Evolutionary conservation across 331 rosid species (phyloP).

Genomic region (Erythrophleum ivorense): DNA sequence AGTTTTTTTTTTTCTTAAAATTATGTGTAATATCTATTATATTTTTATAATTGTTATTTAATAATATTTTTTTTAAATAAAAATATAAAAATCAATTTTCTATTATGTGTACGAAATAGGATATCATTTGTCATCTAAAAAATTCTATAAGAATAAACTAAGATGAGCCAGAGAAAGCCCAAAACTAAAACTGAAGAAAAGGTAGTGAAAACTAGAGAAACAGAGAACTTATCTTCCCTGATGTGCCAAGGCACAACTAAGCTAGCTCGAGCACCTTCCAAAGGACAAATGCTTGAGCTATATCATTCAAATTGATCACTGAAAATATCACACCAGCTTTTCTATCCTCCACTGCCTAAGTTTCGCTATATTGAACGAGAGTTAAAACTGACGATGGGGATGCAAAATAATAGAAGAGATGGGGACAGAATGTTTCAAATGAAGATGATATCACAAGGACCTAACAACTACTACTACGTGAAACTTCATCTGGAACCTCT

Average conservation of each 20-base stretch:
- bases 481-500: background rate
- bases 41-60: too few species aligned
- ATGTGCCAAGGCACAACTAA: background rate
- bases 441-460: slow-evolving; percentile 46
- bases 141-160: too few species aligned
- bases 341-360: background rate
- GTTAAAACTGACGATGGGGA: slow-evolving; percentile 17
- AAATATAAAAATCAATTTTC: too few species aligned
- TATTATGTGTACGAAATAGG: too few species aligned
- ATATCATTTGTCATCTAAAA: too few species aligned
- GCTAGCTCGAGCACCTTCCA: background rate
- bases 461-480: slow-evolving; percentile 53
- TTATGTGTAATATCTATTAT: too few species aligned
- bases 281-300: background rate
- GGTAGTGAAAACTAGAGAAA: slow-evolving; percentile 38
- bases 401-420: background rate
- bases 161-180: too few species aligned
- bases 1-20: too few species aligned
- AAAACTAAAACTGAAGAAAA: too few species aligned
- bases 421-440: slow-evolving; percentile 40
- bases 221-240: slow-evolving; percentile 29
- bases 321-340: slow-evolving; percentile 15
- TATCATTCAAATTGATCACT: background rate
- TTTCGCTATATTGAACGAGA: slow-evolving; percentile 5
- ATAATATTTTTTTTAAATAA: too few species aligned